phyloP scores from a whole-genome alignment of 441 rosid species.

The Syzygium malaccense region DNA sequence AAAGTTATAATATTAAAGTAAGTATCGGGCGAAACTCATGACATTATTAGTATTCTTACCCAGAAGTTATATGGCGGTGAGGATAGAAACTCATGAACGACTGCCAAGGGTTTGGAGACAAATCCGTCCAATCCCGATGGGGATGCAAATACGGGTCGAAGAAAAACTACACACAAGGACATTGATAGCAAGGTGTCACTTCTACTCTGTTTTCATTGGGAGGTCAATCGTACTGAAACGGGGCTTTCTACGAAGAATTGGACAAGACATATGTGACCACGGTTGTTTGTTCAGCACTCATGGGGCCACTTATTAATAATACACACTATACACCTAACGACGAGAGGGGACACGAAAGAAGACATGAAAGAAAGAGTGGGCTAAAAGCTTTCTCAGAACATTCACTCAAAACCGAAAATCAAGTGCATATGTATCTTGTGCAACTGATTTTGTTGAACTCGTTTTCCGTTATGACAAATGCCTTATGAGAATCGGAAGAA shows the following conservation, averaged over 20 bases:
- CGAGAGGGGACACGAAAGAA: neutral
- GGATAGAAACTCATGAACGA: neutral
- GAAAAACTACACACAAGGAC: neutral
- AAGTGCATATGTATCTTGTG: neutral
- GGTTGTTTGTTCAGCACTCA: neutral
- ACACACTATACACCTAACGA: neutral
- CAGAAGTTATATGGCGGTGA: neutral
- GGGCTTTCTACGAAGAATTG: neutral
- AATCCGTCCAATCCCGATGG: neutral
- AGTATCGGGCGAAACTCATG: accelerated
- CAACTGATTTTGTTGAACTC: neutral
- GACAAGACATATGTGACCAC: neutral
- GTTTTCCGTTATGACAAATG: neutral
- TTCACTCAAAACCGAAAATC: neutral
- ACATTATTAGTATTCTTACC: neutral
- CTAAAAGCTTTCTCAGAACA: neutral
- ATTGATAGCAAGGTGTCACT: neutral
- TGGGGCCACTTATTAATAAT: neutral
- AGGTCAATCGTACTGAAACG: neutral
- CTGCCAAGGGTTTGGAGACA: neutral
- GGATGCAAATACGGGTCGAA: neutral
- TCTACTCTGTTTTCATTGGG: neutral
- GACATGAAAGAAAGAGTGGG: neutral
- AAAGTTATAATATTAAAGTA: neutral
- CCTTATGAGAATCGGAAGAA: neutral